phyloP scores from a whole-genome alignment of 2,329 filamentous ascomycete species.

The Aspergillus ochraceoroseus region DNA sequence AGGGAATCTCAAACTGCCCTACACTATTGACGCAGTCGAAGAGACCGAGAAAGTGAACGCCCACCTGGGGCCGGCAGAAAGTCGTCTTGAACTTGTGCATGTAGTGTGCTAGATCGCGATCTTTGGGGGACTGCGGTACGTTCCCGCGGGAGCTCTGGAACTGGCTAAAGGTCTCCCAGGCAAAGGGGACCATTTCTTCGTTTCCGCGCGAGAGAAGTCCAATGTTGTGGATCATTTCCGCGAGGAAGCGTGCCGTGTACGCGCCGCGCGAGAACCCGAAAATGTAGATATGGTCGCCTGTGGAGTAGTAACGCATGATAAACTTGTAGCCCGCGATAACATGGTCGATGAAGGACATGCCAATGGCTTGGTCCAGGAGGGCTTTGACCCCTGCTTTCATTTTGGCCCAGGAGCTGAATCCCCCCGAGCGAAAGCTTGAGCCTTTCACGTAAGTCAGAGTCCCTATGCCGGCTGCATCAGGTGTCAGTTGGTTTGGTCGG shows the following conservation, averaged over 20 bases:
- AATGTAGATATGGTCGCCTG: conserved; percentile 15
- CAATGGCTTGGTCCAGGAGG: conserved; percentile 10
- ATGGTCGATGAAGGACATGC: conserved; percentile 9
- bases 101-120: conserved; percentile 20
- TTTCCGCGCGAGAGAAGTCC: conserved; percentile 49
- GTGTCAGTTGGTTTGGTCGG: neutral
- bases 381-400: conserved; percentile 6
- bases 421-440: conserved; percentile 2
- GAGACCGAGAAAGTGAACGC: conserved; percentile 52
- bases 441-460: conserved; percentile 10
- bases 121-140: conserved; percentile 16
- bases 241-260: conserved; percentile 14
- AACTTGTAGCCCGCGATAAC: conserved; percentile 8
- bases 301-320: conserved; percentile 12
- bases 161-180: conserved; percentile 35
- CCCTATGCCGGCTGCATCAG: conserved; percentile 9
- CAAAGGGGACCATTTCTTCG: conserved; percentile 53
- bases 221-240: conserved; percentile 15
- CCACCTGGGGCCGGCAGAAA: conserved; percentile 47
- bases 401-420: conserved; percentile 4
- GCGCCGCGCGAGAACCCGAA: conserved; percentile 16
- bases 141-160: conserved; percentile 33
- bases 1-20: conserved; percentile 18
- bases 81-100: conserved; percentile 48
- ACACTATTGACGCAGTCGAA: conserved; percentile 55